A percentile compares a stretch with the other conserved stretches of the same genome.
Conservation (phyloP, 495 filamentous ascomycete genomes). For the Usnea hakonensis region DNA sequence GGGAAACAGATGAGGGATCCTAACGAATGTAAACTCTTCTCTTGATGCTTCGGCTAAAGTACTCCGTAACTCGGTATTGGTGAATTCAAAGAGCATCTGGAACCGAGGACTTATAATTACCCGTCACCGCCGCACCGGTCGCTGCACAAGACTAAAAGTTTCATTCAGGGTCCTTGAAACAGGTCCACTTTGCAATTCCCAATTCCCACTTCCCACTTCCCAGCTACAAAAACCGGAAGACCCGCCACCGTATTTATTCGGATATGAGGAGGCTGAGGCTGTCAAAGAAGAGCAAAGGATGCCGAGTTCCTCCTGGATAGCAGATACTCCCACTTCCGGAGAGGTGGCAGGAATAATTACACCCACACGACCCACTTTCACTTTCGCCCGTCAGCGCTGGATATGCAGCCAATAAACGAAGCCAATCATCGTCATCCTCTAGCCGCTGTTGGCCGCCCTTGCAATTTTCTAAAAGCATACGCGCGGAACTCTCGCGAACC, state of each 20-base stretch:
- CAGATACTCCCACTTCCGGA: not conserved
- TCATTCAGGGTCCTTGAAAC: too few relatives aligned
- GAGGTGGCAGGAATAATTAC: not conserved
- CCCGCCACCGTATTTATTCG: too few relatives aligned
- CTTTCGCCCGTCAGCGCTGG: not conserved
- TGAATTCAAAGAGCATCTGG: not conserved
- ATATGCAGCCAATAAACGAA: constrained; percentile 12
- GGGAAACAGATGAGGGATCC: too few relatives aligned
- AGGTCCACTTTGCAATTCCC: too few relatives aligned
- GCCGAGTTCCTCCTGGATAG: not conserved
- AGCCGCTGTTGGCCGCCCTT: constrained; percentile 2
- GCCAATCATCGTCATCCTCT: not conserved
- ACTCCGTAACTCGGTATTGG: not conserved
- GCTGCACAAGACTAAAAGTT: too few relatives aligned
- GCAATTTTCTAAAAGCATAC: constrained; percentile 2
- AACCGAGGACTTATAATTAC: not conserved
- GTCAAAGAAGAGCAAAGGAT: too few relatives aligned
- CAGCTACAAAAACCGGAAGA: too few relatives aligned
- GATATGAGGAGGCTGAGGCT: not conserved
- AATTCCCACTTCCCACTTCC: too few relatives aligned
- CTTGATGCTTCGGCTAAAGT: too few relatives aligned
- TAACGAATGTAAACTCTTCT: too few relatives aligned
- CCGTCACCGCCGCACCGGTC: too few relatives aligned
- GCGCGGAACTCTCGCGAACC: constrained; percentile 7
- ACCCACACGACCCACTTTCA: not conserved